Evolutionary conservation across 345 rosid species (phyloP).

Genomic region (Linum trigynum): DNA sequence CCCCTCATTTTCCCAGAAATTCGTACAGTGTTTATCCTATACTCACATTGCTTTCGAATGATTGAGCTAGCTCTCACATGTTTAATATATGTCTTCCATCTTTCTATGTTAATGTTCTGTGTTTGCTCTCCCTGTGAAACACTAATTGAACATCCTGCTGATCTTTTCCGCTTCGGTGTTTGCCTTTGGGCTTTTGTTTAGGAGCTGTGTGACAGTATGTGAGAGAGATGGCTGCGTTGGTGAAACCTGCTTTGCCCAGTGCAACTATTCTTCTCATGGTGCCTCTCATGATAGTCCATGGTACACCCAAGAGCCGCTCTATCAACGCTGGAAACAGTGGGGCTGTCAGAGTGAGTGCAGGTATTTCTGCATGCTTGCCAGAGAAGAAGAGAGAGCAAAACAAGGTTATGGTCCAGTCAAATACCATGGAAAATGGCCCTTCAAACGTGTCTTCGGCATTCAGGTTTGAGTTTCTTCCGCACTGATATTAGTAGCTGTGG

Average conservation of each 20-base stretch:
- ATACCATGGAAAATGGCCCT: slow-evolving; percentile 4
- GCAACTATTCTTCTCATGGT: neutral
- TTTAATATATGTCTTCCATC: too few relatives aligned
- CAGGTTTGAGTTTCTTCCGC: slow-evolving; percentile 35
- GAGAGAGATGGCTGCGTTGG: neutral
- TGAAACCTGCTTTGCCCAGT: neutral
- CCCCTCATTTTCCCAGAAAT: too few relatives aligned
- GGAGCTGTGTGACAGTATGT: neutral
- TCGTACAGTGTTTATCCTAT: too few relatives aligned
- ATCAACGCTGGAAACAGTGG: neutral
- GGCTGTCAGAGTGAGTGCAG: neutral
- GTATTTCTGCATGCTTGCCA: neutral
- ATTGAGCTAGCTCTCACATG: neutral
- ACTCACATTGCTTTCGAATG: neutral
- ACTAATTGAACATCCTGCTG: too few relatives aligned
- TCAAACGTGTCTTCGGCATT: slow-evolving; percentile 13
- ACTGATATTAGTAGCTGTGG: neutral
- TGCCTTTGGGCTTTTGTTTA: neutral
- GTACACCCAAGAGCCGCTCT: neutral
- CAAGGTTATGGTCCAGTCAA: neutral
- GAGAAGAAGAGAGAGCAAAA: slow-evolving; percentile 1
- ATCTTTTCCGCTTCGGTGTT: too few relatives aligned
- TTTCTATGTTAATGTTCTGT: too few relatives aligned
- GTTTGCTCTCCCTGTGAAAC: too few relatives aligned
- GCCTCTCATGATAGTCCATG: neutral